Conservation (phyloP, 2,329 filamentous ascomycete species). For the Hymenoscyphus fraxineus region DNA sequence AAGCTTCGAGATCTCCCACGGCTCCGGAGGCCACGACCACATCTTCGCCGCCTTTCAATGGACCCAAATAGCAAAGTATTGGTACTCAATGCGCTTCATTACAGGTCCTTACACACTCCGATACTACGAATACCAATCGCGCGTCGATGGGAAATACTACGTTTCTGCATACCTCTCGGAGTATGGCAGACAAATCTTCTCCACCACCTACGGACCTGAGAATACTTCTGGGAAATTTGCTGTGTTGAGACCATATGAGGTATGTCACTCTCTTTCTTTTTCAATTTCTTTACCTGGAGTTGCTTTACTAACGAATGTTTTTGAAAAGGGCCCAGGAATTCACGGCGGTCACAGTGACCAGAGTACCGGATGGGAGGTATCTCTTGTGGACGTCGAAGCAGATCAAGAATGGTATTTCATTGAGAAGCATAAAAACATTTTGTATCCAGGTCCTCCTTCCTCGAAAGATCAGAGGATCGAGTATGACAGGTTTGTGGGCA, state of each 20-base stretch:
- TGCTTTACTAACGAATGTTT: too few species aligned
- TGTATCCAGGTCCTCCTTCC: conserved; percentile 5
- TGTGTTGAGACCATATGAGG: neutral
- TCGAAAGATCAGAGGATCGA: neutral
- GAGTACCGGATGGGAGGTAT: conserved; percentile 1
- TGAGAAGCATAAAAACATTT: conserved; percentile 5
- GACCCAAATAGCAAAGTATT: conserved; percentile 1
- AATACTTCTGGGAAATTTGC: neutral
- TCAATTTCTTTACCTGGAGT: too few species aligned
- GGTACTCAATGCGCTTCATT: conserved; percentile 2
- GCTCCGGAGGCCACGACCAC: conserved; percentile 5
- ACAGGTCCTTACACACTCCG: conserved; percentile 9
- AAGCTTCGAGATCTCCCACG: conserved; percentile 1
- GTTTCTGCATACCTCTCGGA: conserved; percentile 8
- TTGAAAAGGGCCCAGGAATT: conserved; percentile 1
- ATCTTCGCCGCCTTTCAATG: conserved; percentile 6
- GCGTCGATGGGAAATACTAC: conserved; percentile 9
- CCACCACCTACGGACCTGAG: conserved; percentile 1
- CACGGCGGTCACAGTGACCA: conserved; percentile 6
- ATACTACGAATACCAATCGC: conserved; percentile 7
- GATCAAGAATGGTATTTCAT: conserved; percentile 5
- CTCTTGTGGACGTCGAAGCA: conserved; percentile 1
- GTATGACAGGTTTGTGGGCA: conserved; percentile 11
- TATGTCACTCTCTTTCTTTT: too few species aligned
- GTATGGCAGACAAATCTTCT: conserved; percentile 6